Conservation (phyloP, 441 rosid genomes). For the Gossypium gossypioides region DNA sequence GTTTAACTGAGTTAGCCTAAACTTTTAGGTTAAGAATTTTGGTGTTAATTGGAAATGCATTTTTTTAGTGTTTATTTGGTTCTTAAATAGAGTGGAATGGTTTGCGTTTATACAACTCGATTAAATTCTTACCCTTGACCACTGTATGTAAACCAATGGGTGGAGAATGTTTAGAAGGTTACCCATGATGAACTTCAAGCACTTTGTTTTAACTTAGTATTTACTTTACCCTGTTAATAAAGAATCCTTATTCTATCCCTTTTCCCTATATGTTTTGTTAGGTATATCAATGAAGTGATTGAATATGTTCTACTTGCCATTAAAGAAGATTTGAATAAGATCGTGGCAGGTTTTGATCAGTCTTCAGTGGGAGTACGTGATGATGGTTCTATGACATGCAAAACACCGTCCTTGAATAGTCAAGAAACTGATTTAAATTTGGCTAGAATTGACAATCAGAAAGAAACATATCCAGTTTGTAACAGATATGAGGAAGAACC, state of each 20-base stretch:
- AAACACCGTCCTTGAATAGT: constrained; percentile 25
- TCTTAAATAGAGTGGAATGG: not conserved
- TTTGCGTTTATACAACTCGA: not conserved
- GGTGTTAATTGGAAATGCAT: not conserved
- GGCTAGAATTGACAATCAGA: constrained; percentile 26
- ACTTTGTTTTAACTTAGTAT: not conserved
- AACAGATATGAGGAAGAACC: constrained; percentile 30
- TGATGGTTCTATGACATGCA: constrained; percentile 25
- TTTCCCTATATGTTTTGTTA: constrained; percentile 13
- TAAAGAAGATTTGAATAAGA: constrained; percentile 33
- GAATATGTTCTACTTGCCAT: constrained; percentile 53
- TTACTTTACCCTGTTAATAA: not conserved
- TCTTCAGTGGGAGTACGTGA: constrained; percentile 26
- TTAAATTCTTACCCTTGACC: not conserved
- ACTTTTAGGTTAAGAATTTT: not conserved
- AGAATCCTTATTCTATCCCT: not conserved
- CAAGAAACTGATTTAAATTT: constrained; percentile 28
- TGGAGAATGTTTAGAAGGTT: not conserved
- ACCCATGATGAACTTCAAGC: not conserved
- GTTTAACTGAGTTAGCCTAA: not conserved
- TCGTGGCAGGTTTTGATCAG: constrained; percentile 36
- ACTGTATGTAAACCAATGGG: not conserved
- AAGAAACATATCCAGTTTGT: constrained; percentile 22
- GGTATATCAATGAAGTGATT: constrained; percentile 84
- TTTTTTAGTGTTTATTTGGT: not conserved